phyloP scores from a whole-genome alignment of 495 filamentous ascomycete genomes.

The Penicilliopsis zonata region DNA sequence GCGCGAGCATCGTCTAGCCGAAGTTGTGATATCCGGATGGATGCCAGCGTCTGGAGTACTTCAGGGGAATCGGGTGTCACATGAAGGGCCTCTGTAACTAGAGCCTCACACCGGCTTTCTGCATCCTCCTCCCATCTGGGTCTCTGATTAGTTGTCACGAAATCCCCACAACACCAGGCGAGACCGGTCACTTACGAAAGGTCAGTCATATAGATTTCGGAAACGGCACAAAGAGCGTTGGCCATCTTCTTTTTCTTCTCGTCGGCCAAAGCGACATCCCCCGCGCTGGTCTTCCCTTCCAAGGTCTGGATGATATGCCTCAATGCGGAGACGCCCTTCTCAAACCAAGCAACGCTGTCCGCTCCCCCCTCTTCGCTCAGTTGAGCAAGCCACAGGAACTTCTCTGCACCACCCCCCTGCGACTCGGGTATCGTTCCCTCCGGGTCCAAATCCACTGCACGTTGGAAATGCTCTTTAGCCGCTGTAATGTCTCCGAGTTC shows the following conservation, averaged over 20 bases:
- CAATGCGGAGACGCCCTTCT: conserved; percentile 63
- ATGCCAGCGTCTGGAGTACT: conserved; percentile 86
- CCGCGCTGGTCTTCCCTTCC: conserved; percentile 22
- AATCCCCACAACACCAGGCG: background rate
- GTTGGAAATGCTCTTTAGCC: conserved; percentile 55
- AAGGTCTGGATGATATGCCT: conserved; percentile 49
- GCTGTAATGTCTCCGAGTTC: conserved; percentile 69
- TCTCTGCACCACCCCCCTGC: conserved; percentile 75
- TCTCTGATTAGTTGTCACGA: background rate
- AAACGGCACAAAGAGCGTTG: conserved; percentile 75
- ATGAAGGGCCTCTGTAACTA: conserved; percentile 77
- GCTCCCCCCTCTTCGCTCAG: conserved; percentile 75
- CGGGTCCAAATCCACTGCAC: conserved; percentile 60
- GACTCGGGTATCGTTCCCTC: conserved; percentile 48
- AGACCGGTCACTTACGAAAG: conserved; percentile 39
- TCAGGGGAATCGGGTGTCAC: conserved; percentile 64
- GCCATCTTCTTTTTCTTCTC: conserved; percentile 72
- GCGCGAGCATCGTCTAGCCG: conserved; percentile 64
- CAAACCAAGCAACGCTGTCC: conserved; percentile 80
- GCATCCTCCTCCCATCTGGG: conserved; percentile 75
- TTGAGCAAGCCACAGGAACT: conserved; percentile 93
- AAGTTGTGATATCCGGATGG: conserved; percentile 79
- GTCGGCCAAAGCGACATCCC: conserved; percentile 30
- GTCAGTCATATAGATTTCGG: conserved; percentile 98
- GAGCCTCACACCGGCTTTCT: conserved; percentile 68